phyloP scores from a whole-genome alignment of 2,329 filamentous ascomycete species.

The Pyrenochaeta sp. region DNA sequence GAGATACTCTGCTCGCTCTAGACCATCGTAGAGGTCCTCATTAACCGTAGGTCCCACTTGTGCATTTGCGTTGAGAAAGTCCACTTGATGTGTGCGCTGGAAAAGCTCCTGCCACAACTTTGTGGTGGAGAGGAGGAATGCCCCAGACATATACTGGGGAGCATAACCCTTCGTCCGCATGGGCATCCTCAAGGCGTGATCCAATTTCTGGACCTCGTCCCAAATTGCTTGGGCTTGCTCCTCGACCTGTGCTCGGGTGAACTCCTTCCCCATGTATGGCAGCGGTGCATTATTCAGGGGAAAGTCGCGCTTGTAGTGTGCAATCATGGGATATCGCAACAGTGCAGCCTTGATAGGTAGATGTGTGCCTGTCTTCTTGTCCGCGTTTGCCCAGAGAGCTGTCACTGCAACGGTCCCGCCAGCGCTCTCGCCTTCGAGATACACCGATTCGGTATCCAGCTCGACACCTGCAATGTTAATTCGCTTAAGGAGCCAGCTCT shows the following conservation, averaged over 20 bases:
- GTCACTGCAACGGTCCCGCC: conserved; percentile 2
- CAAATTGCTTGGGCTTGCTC: not conserved
- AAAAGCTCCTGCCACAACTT: not conserved
- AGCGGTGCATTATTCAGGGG: not conserved
- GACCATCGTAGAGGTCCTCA: conserved; percentile 1
- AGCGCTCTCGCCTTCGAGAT: conserved; percentile 4
- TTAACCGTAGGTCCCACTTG: too few relatives aligned
- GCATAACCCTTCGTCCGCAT: not conserved
- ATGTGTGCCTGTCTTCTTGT: not conserved
- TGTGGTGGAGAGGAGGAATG: not conserved
- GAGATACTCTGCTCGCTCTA: not conserved
- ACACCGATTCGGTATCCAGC: not conserved
- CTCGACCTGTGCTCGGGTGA: not conserved
- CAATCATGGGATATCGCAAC: conserved; percentile 3
- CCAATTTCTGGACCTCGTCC: not conserved
- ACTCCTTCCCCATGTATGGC: not conserved
- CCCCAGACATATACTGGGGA: not conserved
- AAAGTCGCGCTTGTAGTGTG: not conserved
- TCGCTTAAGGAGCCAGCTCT: not conserved
- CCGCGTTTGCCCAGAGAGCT: conserved; percentile 1
- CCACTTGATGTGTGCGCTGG: not conserved
- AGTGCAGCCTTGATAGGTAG: not conserved
- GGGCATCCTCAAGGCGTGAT: not conserved
- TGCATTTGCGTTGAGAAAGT: not conserved
- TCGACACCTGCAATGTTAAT: not conserved